Evolutionary conservation across 208 protist genomes (phyloP), one percentile per base, ranked within the genome.

Genomic region (Leishmania mexicana): DNA sequence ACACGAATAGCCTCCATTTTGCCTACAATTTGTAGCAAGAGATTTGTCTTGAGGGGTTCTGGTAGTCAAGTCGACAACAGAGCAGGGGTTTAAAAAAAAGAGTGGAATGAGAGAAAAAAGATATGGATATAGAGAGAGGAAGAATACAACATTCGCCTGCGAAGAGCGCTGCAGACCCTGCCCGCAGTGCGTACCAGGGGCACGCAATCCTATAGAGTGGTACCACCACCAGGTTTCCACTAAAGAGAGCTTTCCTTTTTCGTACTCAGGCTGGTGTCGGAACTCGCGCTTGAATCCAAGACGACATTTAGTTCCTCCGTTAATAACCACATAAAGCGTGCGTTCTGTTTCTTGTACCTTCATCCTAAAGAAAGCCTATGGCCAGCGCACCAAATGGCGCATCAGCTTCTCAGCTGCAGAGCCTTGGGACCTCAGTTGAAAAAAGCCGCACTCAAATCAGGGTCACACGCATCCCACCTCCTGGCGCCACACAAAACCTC

Each of bases 1-100:
- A 83, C 17, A 10, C 5, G 31, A 76, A 75, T 21, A 15, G 79
- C 75, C 1, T 85, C 68, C 75, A 89, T 82, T 58, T 80, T 54
- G 31, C 70, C 15, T 31, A 51, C 42, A 74, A 74, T 3, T 35
- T 31, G 45, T 28, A 31, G 70, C 13, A 31, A 72, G 15, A 31
- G 0, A 35, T 21, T 54, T 28, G 8, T 54, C 54, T 53, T 74
- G 45, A 38, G 28, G 6, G 4, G 3, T 47, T 8, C 24, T 35
- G 45, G 13, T 3, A 38, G 28, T 53, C n/a, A 0, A 74, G 10
- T 31, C 31, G 45, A 74, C 51, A 53, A 31, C 45, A 74, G 7
- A 54, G 47, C 42, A 51, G 4, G 13, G 10, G 38, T 19, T 72
- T 3, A 10, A 28, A 28, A 74, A 3, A 35, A 74, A 54, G 1